Evolutionary conservation across 2,329 filamentous ascomycete genomes (phyloP).

Genomic region (Cordyceps farinosa): DNA sequence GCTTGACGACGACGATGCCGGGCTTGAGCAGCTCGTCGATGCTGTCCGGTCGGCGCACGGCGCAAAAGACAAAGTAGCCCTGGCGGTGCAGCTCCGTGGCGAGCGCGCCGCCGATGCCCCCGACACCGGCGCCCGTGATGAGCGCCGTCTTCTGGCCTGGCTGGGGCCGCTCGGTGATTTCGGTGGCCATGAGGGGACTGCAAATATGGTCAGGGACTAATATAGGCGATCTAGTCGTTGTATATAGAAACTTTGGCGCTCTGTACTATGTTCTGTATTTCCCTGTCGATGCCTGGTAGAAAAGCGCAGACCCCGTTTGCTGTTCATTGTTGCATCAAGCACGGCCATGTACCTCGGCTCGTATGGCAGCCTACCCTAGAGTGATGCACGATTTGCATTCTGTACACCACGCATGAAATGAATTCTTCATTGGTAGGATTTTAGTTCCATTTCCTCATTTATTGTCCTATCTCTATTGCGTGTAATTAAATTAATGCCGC

Average conservation of each 20-base stretch:
- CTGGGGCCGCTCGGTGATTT: conserved; percentile 8
- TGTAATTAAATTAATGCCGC: no score
- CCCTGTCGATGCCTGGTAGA: no score
- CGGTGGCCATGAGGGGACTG: background rate
- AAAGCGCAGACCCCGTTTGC: no score
- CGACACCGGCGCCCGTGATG: conserved; percentile 17
- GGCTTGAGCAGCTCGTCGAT: background rate
- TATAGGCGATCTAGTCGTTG: background rate
- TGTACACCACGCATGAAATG: background rate
- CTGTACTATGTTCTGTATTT: no score
- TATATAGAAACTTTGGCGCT: background rate
- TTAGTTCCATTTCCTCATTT: no score
- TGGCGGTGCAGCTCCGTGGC: conserved; percentile 15
- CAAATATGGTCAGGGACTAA: no score
- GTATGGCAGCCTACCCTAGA: background rate
- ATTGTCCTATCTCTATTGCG: background rate
- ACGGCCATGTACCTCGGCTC: background rate
- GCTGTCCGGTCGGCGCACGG: conserved; percentile 13
- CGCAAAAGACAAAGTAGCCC: conserved; percentile 18
- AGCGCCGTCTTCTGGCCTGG: conserved; percentile 18
- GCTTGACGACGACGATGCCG: conserved; percentile 8
- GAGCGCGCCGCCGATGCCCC: conserved; percentile 18
- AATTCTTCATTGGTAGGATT: background rate
- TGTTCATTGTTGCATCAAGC: no score
- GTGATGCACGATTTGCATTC: no score